Evolutionary conservation across 352 stramenopile species (phyloP).

Genomic region (Blastocystis sp.): DNA sequence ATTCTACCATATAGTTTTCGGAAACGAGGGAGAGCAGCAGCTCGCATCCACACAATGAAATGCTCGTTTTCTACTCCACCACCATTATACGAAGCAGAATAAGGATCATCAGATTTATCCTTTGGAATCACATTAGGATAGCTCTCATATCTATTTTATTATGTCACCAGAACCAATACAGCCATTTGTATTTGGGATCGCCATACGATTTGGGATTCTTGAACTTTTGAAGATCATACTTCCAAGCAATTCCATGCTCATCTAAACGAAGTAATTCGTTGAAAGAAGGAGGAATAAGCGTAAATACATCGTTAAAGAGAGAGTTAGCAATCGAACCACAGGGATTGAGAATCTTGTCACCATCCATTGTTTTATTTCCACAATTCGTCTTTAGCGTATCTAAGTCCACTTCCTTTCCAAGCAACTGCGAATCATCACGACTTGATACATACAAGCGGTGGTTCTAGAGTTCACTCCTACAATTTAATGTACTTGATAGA

Average conservation of each 20-base stretch:
- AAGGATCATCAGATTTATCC: constrained; percentile 33
- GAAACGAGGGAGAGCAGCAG: constrained; percentile 90
- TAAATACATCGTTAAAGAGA: constrained; percentile 72
- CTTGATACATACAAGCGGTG: constrained; percentile 80
- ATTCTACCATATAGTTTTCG: constrained; percentile 98
- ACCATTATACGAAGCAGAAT: constrained; percentile 43
- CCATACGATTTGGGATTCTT: constrained; percentile 74
- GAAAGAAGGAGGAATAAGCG: neutral
- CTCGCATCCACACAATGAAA: constrained; percentile 99
- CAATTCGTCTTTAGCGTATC: constrained; percentile 36
- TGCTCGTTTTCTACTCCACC: constrained; percentile 81
- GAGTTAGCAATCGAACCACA: constrained; percentile 80
- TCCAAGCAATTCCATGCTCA: constrained; percentile 78
- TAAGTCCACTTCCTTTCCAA: constrained; percentile 69
- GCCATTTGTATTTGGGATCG: constrained; percentile 68
- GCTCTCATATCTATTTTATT: constrained; percentile 28
- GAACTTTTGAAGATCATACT: constrained; percentile 81
- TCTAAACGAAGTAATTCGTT: constrained; percentile 69
- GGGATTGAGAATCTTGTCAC: constrained; percentile 70
- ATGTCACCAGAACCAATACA: neutral
- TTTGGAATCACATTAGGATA: constrained; percentile 56
- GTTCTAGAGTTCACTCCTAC: constrained; percentile 69
- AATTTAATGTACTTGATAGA: constrained; percentile 76
- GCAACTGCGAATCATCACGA: constrained; percentile 76
- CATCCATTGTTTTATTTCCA: constrained; percentile 50